Evolutionary conservation across 495 filamentous ascomycete species (phyloP).

Genomic region (Neurospora sublineolata): DNA sequence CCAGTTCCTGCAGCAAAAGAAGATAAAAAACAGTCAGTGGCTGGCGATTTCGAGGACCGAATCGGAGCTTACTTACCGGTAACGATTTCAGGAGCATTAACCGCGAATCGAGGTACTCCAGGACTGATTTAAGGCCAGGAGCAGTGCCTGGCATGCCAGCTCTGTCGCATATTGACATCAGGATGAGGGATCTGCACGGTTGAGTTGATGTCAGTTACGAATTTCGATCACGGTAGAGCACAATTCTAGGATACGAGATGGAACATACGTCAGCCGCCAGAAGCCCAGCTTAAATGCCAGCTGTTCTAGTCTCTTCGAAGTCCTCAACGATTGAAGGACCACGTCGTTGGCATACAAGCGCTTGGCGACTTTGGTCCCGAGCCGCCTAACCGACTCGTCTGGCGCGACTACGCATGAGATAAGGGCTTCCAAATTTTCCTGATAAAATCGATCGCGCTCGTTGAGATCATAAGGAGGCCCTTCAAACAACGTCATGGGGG

Average conservation of each 20-base stretch:
- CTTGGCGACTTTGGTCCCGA: constrained; percentile 34
- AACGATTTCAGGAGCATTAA: constrained; percentile 36
- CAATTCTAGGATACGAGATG: background rate
- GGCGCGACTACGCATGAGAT: constrained; percentile 40
- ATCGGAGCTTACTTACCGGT: constrained; percentile 21
- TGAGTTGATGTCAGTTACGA: constrained; percentile 9
- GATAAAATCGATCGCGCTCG: constrained; percentile 34
- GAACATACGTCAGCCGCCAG: constrained; percentile 43
- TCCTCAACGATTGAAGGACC: constrained; percentile 24
- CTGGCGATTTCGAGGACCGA: background rate
- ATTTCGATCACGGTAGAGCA: background rate
- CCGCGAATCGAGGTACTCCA: constrained; percentile 41
- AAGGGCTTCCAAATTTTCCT: constrained; percentile 38
- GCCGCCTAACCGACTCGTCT: constrained; percentile 35
- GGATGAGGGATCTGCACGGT: constrained; percentile 32
- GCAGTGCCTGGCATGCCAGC: constrained; percentile 29
- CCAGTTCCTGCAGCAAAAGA: constrained; percentile 28
- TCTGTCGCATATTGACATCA: constrained; percentile 39
- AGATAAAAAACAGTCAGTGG: background rate
- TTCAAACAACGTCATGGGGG: constrained; percentile 40
- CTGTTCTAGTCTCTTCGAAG: constrained; percentile 29
- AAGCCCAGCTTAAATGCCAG: constrained; percentile 33
- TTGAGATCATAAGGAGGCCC: constrained; percentile 21
- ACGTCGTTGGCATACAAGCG: constrained; percentile 33
- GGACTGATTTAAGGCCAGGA: constrained; percentile 33